phyloP scores from a whole-genome alignment of 306 rosid species.

The Prunus mongolica region DNA sequence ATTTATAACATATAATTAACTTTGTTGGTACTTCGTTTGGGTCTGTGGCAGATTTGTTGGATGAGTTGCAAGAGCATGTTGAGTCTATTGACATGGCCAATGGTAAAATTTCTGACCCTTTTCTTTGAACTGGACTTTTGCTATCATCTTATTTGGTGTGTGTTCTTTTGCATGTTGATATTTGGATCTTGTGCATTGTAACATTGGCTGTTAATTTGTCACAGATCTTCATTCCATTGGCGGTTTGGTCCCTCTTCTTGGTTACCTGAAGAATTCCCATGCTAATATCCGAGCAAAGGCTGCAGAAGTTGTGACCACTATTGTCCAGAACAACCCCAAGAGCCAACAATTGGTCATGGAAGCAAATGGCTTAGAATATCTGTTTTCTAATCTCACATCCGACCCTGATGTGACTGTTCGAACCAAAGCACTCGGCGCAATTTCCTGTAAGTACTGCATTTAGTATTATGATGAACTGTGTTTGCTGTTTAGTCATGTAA shows the following conservation, averaged over 20 bases:
- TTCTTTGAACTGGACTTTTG: background rate
- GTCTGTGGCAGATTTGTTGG: constrained; percentile 62
- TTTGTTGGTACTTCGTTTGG: background rate
- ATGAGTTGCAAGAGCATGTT: constrained; percentile 93
- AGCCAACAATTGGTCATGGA: constrained; percentile 94
- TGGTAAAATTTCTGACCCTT: constrained; percentile 39
- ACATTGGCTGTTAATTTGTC: constrained; percentile 14
- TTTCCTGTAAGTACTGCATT: constrained; percentile 62
- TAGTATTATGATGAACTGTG: background rate
- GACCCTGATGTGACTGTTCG: constrained; percentile 78
- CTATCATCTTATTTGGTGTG: background rate
- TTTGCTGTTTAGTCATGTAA: background rate
- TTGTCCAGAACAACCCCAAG: constrained; percentile 86
- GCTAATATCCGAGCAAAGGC: constrained; percentile 94
- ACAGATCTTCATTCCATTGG: constrained; percentile 86
- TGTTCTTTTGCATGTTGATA: background rate
- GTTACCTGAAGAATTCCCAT: constrained; percentile 73
- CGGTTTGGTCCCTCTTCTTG: constrained; percentile 82
- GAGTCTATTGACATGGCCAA: constrained; percentile 96
- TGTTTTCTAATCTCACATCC: constrained; percentile 58
- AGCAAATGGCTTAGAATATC: constrained; percentile 85
- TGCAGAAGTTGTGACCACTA: constrained; percentile 84
- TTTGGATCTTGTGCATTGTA: background rate
- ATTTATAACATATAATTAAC: background rate
- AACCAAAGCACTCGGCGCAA: constrained; percentile 82